These are phyloP conservation scores for Penicillium longicatenatum DNA, from an alignment of 495 filamentous ascomycete species.

Conservation along the genomic window DNA sequence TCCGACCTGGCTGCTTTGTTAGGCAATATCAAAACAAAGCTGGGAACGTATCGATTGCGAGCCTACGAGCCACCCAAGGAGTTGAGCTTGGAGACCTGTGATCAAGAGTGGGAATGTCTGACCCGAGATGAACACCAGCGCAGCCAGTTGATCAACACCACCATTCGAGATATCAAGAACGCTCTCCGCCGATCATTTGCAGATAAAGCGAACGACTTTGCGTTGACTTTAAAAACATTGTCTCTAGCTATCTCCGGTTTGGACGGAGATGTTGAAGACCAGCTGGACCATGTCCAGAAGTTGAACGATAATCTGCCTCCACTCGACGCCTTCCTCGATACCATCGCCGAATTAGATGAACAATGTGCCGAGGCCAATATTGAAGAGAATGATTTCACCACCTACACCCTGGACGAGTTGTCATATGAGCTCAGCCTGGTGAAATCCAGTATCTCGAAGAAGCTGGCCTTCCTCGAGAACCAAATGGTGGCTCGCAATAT, in stretches of 20 bases:
- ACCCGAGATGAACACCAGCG: constrained; percentile 80
- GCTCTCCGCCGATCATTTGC: constrained; percentile 87
- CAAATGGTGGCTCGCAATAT: constrained; percentile 96
- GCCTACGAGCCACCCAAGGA: constrained; percentile 87
- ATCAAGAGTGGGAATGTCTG: constrained; percentile 76
- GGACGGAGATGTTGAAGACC: constrained; percentile 94
- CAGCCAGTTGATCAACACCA: constrained; percentile 94
- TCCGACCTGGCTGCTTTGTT: constrained; percentile 88
- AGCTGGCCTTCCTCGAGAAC: constrained; percentile 94
- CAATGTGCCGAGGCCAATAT: constrained; percentile 97
- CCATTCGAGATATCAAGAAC: constrained; percentile 97
- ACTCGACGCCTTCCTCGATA: constrained; percentile 81
- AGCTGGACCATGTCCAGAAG: constrained; percentile 78
- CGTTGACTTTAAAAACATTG: constrained; percentile 88
- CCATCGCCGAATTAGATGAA: constrained; percentile 76
- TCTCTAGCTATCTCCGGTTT: constrained; percentile 90
- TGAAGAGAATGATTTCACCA: constrained; percentile 98
- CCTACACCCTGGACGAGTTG: constrained; percentile 94
- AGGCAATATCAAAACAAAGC: constrained; percentile 99
- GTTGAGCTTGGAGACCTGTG: constrained; percentile 75
- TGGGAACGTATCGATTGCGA: constrained; percentile 88
- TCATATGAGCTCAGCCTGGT: constrained; percentile 92
- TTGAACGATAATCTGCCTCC: constrained; percentile 81
- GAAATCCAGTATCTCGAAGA: constrained; percentile 87
- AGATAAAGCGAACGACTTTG: constrained; percentile 97